Percentiles rank a stretch among this genome's conserved stretches.
These are phyloP conservation scores for Phytophthora macrochlamydospora DNA, from an alignment of 352 stramenopile genomes.

Conservation along the genomic window DNA sequence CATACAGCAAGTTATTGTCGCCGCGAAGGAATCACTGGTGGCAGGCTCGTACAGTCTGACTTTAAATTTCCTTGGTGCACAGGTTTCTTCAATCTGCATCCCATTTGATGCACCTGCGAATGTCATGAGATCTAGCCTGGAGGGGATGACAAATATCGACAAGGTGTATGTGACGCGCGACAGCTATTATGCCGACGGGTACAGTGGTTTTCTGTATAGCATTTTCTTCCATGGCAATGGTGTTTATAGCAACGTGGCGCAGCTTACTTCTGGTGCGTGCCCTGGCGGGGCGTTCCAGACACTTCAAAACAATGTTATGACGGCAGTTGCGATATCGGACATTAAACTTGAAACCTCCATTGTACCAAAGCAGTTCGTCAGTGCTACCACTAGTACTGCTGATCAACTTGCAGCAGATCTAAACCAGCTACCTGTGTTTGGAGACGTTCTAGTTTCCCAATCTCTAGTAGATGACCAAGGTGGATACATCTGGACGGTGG, in stretches of 20 bases:
- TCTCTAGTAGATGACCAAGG: conserved; percentile 72
- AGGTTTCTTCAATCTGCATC: conserved; percentile 54
- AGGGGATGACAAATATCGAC: conserved; percentile 74
- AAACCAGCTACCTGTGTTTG: conserved; percentile 61
- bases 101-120: conserved; percentile 58
- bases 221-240: conserved; percentile 85
- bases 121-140: conserved; percentile 60
- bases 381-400: conserved; percentile 43
- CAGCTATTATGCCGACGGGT: conserved; percentile 30
- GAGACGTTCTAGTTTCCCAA: conserved; percentile 59
- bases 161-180: conserved; percentile 71
- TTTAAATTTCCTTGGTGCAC: conserved; percentile 49
- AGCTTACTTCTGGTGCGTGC: conserved; percentile 36
- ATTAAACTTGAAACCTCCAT: conserved; percentile 38
- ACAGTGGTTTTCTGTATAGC: conserved; percentile 69
- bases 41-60: conserved; percentile 61
- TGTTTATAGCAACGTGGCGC: conserved; percentile 40
- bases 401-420: conserved; percentile 54
- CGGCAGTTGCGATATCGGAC: conserved; percentile 32
- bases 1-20: conserved; percentile 72
- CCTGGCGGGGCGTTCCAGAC: conserved; percentile 53
- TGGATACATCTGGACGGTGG: conserved; percentile 73
- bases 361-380: conserved; percentile 41
- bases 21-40: conserved; percentile 49
- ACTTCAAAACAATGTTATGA: conserved; percentile 66